Percentiles rank a stretch among this genome's conserved stretches.
phyloP scores from a whole-genome alignment of 495 filamentous ascomycete genomes.

The Aspergillus mulundensis region DNA sequence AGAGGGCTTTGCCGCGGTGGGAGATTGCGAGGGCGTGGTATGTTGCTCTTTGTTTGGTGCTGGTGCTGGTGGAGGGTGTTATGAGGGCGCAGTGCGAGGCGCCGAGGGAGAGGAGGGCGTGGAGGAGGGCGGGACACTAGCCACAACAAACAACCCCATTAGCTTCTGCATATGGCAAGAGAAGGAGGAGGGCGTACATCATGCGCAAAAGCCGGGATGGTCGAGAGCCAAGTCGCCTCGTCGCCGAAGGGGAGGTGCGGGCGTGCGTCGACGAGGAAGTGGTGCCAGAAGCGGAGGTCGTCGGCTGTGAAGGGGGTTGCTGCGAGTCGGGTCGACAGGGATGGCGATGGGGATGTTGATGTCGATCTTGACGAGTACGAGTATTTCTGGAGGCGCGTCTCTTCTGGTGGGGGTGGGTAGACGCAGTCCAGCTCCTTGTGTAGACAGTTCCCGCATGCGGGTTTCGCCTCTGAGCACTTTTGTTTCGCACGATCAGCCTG shows the following conservation, averaged over 20 bases:
- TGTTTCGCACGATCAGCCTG: too few species aligned
- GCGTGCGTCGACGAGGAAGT: conserved; percentile 53
- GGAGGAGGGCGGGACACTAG: conserved; percentile 42
- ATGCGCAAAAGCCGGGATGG: conserved; percentile 52
- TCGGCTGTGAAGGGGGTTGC: conserved; percentile 41
- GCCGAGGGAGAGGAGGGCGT: conserved; percentile 55
- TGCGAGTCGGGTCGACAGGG: conserved; percentile 12
- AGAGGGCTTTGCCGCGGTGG: conserved; percentile 55
- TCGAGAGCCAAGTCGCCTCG: conserved; percentile 54
- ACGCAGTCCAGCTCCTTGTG: conserved; percentile 55
- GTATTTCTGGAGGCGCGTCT: not conserved
- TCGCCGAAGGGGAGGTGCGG: conserved; percentile 58
- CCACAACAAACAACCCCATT: not conserved
- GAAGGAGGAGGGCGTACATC: conserved; percentile 34
- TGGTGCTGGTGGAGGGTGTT: conserved; percentile 23
- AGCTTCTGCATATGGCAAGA: not conserved
- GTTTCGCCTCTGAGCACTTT: conserved; percentile 53
- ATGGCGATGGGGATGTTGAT: not conserved
- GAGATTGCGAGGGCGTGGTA: conserved; percentile 38
- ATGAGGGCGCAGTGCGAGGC: conserved; percentile 49
- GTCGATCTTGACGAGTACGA: too few species aligned
- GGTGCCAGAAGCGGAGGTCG: conserved; percentile 62
- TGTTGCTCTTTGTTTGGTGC: too few species aligned
- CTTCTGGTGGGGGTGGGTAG: conserved; percentile 36
- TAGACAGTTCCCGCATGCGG: conserved; percentile 55